Evolutionary conservation across 225 moss, liverwort and hornwort genomes (phyloP).

Genomic region (Anthoceros angustus): DNA sequence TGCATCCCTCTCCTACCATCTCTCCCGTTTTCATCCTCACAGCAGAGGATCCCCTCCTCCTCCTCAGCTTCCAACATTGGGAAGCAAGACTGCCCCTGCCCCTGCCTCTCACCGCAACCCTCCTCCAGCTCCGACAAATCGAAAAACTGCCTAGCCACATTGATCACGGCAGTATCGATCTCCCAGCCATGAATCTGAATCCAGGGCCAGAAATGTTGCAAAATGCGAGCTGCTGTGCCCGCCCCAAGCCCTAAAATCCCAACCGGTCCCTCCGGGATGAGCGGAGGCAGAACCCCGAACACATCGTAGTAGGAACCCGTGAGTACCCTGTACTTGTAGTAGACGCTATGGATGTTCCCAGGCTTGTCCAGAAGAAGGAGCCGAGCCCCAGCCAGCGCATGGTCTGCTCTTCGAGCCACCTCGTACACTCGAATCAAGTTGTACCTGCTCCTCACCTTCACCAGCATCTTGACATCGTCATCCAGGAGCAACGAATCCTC

Average conservation of each 20-base stretch:
- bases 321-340: conserved; percentile 44
- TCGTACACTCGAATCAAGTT: conserved; percentile 75
- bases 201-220: conserved; percentile 60
- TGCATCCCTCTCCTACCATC: neutral
- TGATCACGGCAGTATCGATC: conserved; percentile 55
- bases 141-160: conserved; percentile 56
- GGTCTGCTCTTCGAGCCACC: conserved; percentile 39
- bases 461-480: conserved; percentile 7
- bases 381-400: conserved; percentile 51
- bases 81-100: neutral
- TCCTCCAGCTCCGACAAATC: conserved; percentile 60
- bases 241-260: conserved; percentile 82
- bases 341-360: conserved; percentile 84
- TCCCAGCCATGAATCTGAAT: conserved; percentile 74
- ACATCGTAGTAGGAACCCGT: conserved; percentile 73
- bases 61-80: conserved; percentile 15
- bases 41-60: neutral
- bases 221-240: conserved; percentile 59
- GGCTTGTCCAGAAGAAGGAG: conserved; percentile 58
- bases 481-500: neutral
- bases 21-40: neutral
- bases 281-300: conserved; percentile 52
- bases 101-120: conserved; percentile 8
- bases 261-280: conserved; percentile 62
- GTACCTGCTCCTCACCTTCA: conserved; percentile 16